Evolutionary conservation across 2,329 filamentous ascomycete species (phyloP), one percentile per base, ranked within the genome.

Genomic region (Talaromyces sp.): DNA sequence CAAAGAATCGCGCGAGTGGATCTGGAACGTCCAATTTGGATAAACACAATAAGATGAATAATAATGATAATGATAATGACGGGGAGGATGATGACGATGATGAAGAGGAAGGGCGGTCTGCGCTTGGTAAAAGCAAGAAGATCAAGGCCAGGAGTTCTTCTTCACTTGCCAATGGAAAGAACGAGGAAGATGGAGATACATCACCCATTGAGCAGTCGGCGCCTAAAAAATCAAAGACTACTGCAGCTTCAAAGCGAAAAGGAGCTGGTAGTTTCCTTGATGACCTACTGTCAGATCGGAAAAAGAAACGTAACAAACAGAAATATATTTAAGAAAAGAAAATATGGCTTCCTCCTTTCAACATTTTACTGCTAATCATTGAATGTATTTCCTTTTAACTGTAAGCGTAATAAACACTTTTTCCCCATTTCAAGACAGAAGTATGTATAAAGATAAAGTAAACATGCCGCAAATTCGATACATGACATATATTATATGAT

Each of bases 221-320:
- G 61, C 10, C 59, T 38, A 59, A 55, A 12, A 57, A 57, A 56
- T 58, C 59, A 48, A 54, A 57, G 31, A 60, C 50, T 19, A 21
- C 60, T 0, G 55, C 59, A n/a, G 57, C 62, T 54, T 61, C 52
- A 56, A 67, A 65, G 24, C 71, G 68, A 29, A 80, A 77, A 64
- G 75, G 77, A 55, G 73, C 73, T 1, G 74, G 68, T 14, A 83
- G 77, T 62, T 85, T 81, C 65, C 72, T 86, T 26, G 83, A 86
- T 68, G 81, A 85, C 64, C 69, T 85, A 17, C 65, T 79, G 54
- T 72, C 72, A n/a, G 67, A 74, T 54, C 65, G 74, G 59, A 77
- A 78, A 8, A 81, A 78, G 64, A 84, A 83, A 72, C 80, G 80
- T 67, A 61, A 58, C 41, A 56, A 51, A 32, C 54, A 32, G 19